phyloP scores from a whole-genome alignment of 768 basidiomycete species.

The Calvatia gigantea region DNA sequence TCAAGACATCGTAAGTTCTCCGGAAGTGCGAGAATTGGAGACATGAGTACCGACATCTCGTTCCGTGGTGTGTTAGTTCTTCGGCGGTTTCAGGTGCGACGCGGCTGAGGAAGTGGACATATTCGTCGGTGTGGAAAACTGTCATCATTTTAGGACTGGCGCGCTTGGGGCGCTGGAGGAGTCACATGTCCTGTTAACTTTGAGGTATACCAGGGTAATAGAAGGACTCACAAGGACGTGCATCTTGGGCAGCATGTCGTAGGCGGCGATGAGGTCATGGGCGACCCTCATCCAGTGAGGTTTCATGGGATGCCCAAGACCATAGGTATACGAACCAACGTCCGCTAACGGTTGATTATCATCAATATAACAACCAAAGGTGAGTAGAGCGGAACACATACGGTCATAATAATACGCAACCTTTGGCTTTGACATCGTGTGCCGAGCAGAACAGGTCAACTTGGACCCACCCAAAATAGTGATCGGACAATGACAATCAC shows the following conservation, averaged over 20 bases:
- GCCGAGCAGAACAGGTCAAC: not conserved
- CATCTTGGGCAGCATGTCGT: conserved; percentile 92
- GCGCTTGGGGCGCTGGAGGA: conserved; percentile 62
- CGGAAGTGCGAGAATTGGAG: not conserved
- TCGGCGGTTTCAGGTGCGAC: conserved; percentile 92
- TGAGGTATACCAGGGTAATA: not conserved
- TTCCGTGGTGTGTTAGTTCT: conserved; percentile 79
- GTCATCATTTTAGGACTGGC: conserved; percentile 78
- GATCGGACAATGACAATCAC: not conserved
- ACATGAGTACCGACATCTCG: conserved; percentile 61
- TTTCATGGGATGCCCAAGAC: conserved; percentile 92
- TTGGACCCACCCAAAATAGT: not conserved
- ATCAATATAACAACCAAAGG: not conserved
- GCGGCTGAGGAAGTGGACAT: conserved; percentile 83
- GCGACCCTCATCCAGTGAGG: conserved; percentile 94
- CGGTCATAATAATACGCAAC: conserved; percentile 83
- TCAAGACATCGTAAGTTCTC: conserved; percentile 30
- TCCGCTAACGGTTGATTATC: conserved; percentile 44
- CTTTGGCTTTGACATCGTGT: conserved; percentile 61
- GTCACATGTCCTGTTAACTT: not conserved
- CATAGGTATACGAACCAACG: conserved; percentile 73
- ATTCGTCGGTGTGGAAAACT: conserved; percentile 98
- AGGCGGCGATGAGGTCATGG: conserved; percentile 87
- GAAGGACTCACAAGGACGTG: conserved; percentile 69
- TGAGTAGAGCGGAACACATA: conserved; percentile 26